phyloP scores from a whole-genome alignment of 2,329 filamentous ascomycete genomes.

The Drechslera avenae region DNA sequence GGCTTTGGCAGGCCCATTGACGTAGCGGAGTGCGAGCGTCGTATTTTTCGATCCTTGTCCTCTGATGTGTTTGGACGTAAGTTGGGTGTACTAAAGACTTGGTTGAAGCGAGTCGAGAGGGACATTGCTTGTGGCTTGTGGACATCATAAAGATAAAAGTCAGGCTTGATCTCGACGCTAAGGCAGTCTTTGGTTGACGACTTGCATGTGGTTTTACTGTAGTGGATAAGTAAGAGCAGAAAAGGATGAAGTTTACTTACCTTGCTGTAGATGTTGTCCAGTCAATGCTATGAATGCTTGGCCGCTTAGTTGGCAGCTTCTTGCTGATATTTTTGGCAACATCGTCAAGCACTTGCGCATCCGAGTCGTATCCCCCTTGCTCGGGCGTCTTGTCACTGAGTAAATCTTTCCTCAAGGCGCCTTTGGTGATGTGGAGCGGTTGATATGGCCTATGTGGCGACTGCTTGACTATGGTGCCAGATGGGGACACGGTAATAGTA shows the following conservation, averaged over 20 bases:
- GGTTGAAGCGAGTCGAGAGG: conserved; percentile 24
- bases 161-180: conserved; percentile 11
- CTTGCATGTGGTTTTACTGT: conserved; percentile 34
- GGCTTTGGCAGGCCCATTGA: conserved; percentile 32
- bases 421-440: conserved; percentile 40
- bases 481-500: conserved; percentile 9
- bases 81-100: conserved; percentile 41
- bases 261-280: conserved; percentile 39
- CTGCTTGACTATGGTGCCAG: conserved; percentile 35
- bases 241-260: conserved; percentile 13
- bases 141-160: conserved; percentile 33
- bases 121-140: conserved; percentile 19
- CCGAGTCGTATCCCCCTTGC: conserved; percentile 47
- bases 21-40: conserved; percentile 41
- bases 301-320: conserved; percentile 37
- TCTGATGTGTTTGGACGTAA: conserved; percentile 24
- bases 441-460: conserved; percentile 23
- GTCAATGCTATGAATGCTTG: conserved; percentile 44
- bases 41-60: conserved; percentile 25
- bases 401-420: conserved; percentile 39
- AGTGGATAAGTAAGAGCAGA: conserved; percentile 12
- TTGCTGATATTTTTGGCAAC: conserved; percentile 39
- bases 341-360: conserved; percentile 44
- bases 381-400: conserved; percentile 39
- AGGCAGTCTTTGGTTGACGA: conserved; percentile 28